Conservation (phyloP, 805 yeast genomes). For the Lipomyces kockii region DNA sequence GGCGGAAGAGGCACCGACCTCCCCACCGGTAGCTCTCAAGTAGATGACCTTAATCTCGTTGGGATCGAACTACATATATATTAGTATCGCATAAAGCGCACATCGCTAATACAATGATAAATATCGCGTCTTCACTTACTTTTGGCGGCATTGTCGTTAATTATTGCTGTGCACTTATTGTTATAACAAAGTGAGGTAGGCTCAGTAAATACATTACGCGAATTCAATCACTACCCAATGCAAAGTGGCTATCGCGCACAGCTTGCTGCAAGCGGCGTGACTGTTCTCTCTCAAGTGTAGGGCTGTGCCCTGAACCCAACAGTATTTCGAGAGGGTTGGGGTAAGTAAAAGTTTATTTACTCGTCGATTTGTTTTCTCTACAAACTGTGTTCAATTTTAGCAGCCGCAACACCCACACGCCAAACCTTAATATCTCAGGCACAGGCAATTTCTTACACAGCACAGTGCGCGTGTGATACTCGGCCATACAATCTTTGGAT, state of each 20-base stretch:
- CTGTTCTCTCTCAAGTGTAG: no score
- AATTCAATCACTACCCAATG: background rate
- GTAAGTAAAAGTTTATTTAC: no score
- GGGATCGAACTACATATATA: conserved; percentile 77
- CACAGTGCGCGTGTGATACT: background rate
- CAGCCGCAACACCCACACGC: no score
- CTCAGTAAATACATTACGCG: background rate
- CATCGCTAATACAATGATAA: background rate
- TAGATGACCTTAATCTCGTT: conserved; percentile 96
- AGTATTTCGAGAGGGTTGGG: no score
- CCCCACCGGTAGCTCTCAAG: conserved; percentile 99
- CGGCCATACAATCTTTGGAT: background rate
- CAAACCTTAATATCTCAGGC: no score
- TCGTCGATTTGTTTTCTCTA: no score
- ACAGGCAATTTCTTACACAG: background rate
- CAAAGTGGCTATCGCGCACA: background rate
- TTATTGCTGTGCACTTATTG: conserved; percentile 4
- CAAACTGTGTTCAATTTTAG: no score
- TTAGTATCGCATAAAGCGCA: background rate
- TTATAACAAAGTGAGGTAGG: background rate
- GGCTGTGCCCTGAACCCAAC: no score
- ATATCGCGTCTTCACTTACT: conserved; percentile 16
- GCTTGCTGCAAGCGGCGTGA: no score
- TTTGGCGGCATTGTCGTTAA: conserved; percentile 32
- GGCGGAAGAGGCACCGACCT: conserved; percentile 99